Percentiles rank a stretch among this genome's conserved stretches.
Conservation (phyloP, 495 filamentous ascomycete genomes). For the Hypoxylon intermedium region DNA sequence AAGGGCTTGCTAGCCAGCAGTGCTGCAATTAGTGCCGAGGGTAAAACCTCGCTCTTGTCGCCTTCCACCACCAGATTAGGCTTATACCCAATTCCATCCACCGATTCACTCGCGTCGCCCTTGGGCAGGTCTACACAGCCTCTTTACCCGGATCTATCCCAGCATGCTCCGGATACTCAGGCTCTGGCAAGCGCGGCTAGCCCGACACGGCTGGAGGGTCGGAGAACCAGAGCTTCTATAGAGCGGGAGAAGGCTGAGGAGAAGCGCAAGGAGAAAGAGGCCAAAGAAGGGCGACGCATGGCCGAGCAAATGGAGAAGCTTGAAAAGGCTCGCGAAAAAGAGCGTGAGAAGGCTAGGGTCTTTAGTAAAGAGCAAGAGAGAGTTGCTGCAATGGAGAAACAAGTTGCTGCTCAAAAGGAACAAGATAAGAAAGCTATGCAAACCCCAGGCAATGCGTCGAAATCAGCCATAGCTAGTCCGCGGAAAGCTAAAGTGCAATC, state of each 20-base stretch:
- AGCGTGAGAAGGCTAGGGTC: conserved; percentile 67
- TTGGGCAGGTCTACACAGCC: conserved; percentile 41
- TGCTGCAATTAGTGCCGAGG: conserved; percentile 77
- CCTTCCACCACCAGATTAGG: conserved; percentile 50
- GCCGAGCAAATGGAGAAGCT: conserved; percentile 64
- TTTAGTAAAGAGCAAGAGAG: conserved; percentile 68
- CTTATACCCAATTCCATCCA: conserved; percentile 45
- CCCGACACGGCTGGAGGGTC: conserved; percentile 55
- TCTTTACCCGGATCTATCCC: conserved; percentile 55
- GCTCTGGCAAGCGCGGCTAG: conserved; percentile 45
- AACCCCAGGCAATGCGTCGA: conserved; percentile 47
- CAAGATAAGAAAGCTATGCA: conserved; percentile 47
- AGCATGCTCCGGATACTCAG: conserved; percentile 42
- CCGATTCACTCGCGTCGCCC: conserved; percentile 47
- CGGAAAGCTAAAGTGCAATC: conserved; percentile 57
- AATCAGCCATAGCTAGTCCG: conserved; percentile 56
- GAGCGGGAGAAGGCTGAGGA: conserved; percentile 71
- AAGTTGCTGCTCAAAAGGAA: conserved; percentile 52
- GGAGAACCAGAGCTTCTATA: conserved; percentile 74
- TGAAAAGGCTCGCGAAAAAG: conserved; percentile 61
- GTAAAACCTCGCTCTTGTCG: conserved; percentile 64
- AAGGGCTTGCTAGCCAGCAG: conserved; percentile 83
- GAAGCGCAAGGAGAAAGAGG: conserved; percentile 67
- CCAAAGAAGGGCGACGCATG: conserved; percentile 54
- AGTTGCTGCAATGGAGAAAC: conserved; percentile 57